phyloP scores from a whole-genome alignment of 2,329 filamentous ascomycete species.

The Ophiostoma sp. region DNA sequence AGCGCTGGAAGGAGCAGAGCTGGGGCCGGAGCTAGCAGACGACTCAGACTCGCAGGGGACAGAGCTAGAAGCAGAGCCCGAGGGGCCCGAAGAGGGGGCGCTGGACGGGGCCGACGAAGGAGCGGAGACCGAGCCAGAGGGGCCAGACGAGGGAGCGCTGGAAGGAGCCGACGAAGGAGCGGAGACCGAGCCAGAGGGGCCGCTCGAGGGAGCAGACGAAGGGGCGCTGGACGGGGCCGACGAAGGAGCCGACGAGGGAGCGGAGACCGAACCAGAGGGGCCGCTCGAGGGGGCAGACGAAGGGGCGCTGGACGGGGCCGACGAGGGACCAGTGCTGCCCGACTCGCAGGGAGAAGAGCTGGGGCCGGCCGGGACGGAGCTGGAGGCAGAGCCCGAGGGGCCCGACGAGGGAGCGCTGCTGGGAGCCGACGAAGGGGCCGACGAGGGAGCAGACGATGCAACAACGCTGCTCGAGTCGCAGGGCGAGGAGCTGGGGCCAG shows the following conservation, averaged over 20 bases:
- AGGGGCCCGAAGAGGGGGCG: neutral
- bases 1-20: slow-evolving; percentile 18
- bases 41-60: neutral
- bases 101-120: neutral
- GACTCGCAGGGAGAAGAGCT: slow-evolving; percentile 24
- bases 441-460: neutral
- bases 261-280: neutral
- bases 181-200: neutral
- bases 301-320: neutral
- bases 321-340: neutral
- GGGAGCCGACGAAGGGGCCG: slow-evolving; percentile 21
- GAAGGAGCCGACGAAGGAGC: neutral
- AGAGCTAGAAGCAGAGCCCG: neutral
- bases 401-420: slow-evolving; percentile 6
- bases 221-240: neutral
- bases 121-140: neutral
- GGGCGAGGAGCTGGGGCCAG: neutral
- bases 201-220: neutral
- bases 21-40: neutral
- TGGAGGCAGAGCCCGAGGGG: slow-evolving; percentile 5
- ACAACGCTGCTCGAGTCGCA: too few relatives aligned
- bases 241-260: neutral
- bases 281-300: neutral
- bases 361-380: slow-evolving; percentile 15
- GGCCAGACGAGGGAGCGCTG: neutral